Base-by-base conservation (phyloP, 208 protist genomes). In the Trypanosoma mega region DNA sequence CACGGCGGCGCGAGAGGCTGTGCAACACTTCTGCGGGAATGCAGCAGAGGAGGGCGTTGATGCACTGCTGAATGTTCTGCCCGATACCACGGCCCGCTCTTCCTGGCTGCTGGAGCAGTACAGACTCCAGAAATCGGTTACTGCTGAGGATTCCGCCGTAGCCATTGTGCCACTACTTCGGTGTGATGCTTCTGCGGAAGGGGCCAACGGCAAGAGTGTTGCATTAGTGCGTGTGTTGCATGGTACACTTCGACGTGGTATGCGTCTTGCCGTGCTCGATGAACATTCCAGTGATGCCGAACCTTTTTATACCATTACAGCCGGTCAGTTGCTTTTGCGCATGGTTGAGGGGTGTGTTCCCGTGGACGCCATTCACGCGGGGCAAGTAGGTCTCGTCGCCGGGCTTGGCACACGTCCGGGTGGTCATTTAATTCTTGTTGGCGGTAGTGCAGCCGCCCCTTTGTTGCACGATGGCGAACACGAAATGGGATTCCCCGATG, bases 211-310 rank as follows among this genome's bases (percentile, higher is more conserved):
- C 20, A 48, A 76, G 14, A 64, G 82, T 2, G 82, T 78, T 41
- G 80, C 86, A 0, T 70, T 93, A 39, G 73, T 86, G 44, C 82
- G 82, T 48, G 80, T 93, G 5, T 44, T 77, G 44, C 57, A 74
- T 50, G 86, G 86, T 26, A 62, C 74, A 34, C 67, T 93, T 20
- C 51, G 54, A 12, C 36, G 52, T 34, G 54, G 54, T 48, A 47
- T 44, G 43, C 65, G 67, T 14, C n/a, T 90, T 0, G 63, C 83
- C 11, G 85, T 75, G 14, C 65, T 89, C 36, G 82, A 89, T 57
- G 82, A 93, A 51, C 77, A 79, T 58, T 75, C 76, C 26, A 85
- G 80, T 56, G 82, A 90, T 41, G 74, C 67, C 24, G 80, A 87
- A 46, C 82, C 82, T 3, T 87, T 77, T 57, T 78, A 85, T 41